Base-by-base conservation (phyloP, 441 rosid genomes). In the Croton setiger region DNA sequence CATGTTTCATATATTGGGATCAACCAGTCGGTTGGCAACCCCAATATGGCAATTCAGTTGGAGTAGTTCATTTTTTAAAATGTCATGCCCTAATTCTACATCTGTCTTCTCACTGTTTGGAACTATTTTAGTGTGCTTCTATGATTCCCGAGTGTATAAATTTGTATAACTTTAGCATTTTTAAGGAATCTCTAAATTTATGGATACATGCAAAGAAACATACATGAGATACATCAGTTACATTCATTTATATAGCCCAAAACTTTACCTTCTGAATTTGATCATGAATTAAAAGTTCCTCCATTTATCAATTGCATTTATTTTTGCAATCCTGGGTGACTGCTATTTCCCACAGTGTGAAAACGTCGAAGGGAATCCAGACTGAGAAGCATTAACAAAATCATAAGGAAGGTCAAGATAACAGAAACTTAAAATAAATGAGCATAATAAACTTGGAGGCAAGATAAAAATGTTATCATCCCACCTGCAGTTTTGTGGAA, bases 401-500 rank as follows among this genome's bases (percentile, higher is more conserved):
- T 41, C 43, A 68, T 52, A n/a, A 63, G 33, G 54, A 66, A 72
- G 31, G 39, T 71, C 18, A 53, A 47, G 45, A 15, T 41, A 54
- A 44, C 10, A 44, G 45, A n/a, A 62, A 21, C 36, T 55, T 54
- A 31, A 13, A 47, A 71, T 43, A 39, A 27, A 17, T 69, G 14
- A 14, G 66, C 35, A 9, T 33, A 21, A 41, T 20, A 43, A 55
- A 13, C 12, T 62, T 39, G 57, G 53, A 56, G 51, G 51, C 13
- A 41, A 64, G 47, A 47, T 20, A 62, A 11, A 66, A 39, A 66
- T 33, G 20, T 69, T 5, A 1, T 44, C 72, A 70, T n/a, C n/a
- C n/a, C 43, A 91, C 97, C 96, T 91, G 87, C 97, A 91, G 66
- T 85, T 89, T 54, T 84, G 82, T 0, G 97, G 96, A 55, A 89